Evolutionary conservation across 1,284 basidiomycete species (phyloP), one percentile per base, ranked within the genome.

Genomic region (Microbotryum scabiosae): DNA sequence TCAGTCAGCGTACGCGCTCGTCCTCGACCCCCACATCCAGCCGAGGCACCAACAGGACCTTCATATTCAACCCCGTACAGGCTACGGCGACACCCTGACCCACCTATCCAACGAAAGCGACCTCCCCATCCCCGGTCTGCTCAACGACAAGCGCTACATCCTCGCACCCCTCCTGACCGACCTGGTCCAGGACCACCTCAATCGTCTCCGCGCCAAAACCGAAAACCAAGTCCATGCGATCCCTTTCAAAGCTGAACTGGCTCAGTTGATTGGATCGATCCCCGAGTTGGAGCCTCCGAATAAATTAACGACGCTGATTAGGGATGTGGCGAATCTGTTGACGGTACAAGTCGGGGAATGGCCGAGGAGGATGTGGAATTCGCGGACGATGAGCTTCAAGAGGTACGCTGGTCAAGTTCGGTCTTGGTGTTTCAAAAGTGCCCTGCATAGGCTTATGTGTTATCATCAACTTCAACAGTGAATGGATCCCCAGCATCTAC

Each of bases 301-400:
- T 1, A 10, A 18, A 21, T 61, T 61, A 4, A 54, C 48, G 21
- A 63, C 66, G 3, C 59, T 54, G 2, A 48, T 66, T 16, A 49
- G 54, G 18, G 65, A 71, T 21, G 48, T 60, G 1, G 64, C 62
- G 14, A 68, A 69, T 50, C 54, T 71, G 2, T 54, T 71, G 3
- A 67, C 59, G 36, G 68, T 69, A 14, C 26, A 45, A 28, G 23
- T 25, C 5, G 62, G 56, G 3, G 16, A 26, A 0, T 44, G 67
- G 16, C 68, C 68, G 5, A 47, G 49, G 30, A 57, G 65, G n/a
- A 49, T 28, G 18, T 72, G 70, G 65, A 65, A 72, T 48, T 54
- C 62, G 3, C 5, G 43, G 4, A 55, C 60, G 20, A 54, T 60
- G 7, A 51, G 54, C 21, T 71, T 68, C 57, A 54, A 30, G 44